phyloP scores from a whole-genome alignment of 495 filamentous ascomycete species.

The Podospora tetraspora region DNA sequence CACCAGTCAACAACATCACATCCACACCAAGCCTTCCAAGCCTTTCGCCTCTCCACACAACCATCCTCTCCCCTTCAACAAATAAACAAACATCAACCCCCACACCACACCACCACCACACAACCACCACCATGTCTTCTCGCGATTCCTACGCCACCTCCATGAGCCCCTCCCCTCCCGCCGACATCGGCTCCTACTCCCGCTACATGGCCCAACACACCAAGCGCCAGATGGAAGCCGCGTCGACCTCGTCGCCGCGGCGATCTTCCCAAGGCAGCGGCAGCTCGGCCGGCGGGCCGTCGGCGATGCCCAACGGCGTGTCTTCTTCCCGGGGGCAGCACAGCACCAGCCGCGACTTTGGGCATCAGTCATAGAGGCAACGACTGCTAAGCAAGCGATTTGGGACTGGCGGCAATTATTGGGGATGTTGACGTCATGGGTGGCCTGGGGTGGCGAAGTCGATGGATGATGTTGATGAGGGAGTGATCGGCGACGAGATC shows the following conservation, averaged over 20 bases:
- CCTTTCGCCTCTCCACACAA: background rate
- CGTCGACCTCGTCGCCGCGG: slow-evolving; percentile 23
- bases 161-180: slow-evolving; percentile 36
- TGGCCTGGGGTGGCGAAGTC: too few relatives aligned
- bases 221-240: slow-evolving; percentile 48
- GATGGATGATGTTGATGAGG: too few relatives aligned
- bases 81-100: background rate
- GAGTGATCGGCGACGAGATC: background rate
- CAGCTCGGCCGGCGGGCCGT: slow-evolving; percentile 10
- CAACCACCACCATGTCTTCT: slow-evolving; percentile 28
- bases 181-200: slow-evolving; percentile 40
- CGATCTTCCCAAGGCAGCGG: slow-evolving; percentile 14
- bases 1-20: background rate
- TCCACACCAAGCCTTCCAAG: slow-evolving; percentile 5
- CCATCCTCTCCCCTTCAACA: background rate
- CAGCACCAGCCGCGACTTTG: slow-evolving; percentile 13
- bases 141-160: slow-evolving; percentile 27
- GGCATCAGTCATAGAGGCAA: slow-evolving; percentile 16
- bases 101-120: background rate
- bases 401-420: too few relatives aligned
- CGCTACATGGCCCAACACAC: slow-evolving; percentile 49
- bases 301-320: slow-evolving; percentile 35
- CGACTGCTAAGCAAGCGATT: too few relatives aligned
- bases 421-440: too few relatives aligned
- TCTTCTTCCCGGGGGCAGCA: slow-evolving; percentile 12